Base-by-base conservation (phyloP, 805 yeast species). In the Tetrapisispora fleetii region DNA sequence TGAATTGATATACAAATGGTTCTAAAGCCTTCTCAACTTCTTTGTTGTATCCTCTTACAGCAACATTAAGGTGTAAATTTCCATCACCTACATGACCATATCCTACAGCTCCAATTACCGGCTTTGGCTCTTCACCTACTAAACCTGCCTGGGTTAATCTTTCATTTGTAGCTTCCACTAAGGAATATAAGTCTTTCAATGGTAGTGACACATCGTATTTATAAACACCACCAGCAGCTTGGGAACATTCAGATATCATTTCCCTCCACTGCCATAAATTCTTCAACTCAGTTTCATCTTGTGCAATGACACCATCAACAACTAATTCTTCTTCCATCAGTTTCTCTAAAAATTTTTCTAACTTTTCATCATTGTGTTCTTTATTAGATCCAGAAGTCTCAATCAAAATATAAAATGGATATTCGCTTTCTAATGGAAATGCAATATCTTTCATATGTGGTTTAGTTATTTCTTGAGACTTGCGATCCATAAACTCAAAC, bases 1-100 rank as follows among this genome's bases (percentile, higher is more conserved):
- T 85, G 84, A 90, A 90, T 70, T 93, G 95, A 64, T 89, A 93
- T 30, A 93, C 93, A 68, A 85, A 93, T 42, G 99, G 99, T 67
- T 93, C 99, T 52, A 93, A 74, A 1, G 76, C 78, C 48, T 76
- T 70, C 68, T 93, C 98, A 48, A 93, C 85, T 27, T 75, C 78
- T 64, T 85, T 83, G 53, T 75, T 75, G 68, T 93, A 93, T 59
- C 80, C 77, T 66, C 96, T 79, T 17, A 89, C 95, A 40, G 95
- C 83, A 46, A 93, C 95, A 63, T 93, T 93, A 62, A 93, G 77
- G 67, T 93, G 99, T 59, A 93, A 72, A 68, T 93, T 93, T 47
- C 99, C 98, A 64, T 93, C 99, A 49, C 99, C 99, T 59, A 93
- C 78, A 62, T 93, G 99, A n/a, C 99, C 99, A 60, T 91, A 93